These are phyloP conservation scores for Macaranga tanarius DNA, from an alignment of 441 rosid genomes.

Conservation along the genomic window DNA sequence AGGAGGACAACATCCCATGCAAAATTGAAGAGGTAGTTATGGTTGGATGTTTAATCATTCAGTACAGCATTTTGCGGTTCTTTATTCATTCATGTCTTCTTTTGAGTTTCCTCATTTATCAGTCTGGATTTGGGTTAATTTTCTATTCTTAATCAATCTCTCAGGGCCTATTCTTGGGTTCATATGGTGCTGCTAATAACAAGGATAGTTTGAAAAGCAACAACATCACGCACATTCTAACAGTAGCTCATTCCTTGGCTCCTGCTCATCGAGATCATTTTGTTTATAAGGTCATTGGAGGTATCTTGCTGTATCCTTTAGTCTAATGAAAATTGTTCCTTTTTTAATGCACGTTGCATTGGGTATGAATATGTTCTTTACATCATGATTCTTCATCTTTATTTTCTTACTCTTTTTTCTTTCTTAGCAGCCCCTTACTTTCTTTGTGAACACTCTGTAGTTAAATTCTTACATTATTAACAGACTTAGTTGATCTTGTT, in stretches of 20 bases:
- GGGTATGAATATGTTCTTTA: neutral
- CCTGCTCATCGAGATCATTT: conserved; percentile 43
- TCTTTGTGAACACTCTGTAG: too few relatives aligned
- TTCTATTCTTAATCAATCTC: neutral
- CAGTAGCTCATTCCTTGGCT: conserved; percentile 39
- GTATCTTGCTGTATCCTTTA: conserved; percentile 21
- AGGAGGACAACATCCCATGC: conserved; percentile 38
- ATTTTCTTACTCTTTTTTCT: neutral
- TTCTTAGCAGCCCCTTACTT: too few relatives aligned
- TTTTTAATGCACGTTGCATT: neutral
- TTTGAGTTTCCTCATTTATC: too few relatives aligned
- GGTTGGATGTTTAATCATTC: neutral
- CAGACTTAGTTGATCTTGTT: neutral
- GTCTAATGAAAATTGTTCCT: neutral
- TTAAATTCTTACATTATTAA: too few relatives aligned
- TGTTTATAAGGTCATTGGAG: conserved; percentile 41
- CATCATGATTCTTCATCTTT: neutral
- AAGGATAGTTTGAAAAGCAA: conserved; percentile 42
- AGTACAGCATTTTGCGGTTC: neutral
- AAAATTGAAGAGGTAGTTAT: conserved; percentile 43
- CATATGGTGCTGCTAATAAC: conserved; percentile 46
- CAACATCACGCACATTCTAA: conserved; percentile 49
- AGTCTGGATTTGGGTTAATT: neutral
- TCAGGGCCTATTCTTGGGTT: conserved; percentile 60
- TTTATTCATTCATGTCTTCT: too few relatives aligned